Evolutionary conservation across 495 filamentous ascomycete species (phyloP).

Genomic region (Letharia columbiana): DNA sequence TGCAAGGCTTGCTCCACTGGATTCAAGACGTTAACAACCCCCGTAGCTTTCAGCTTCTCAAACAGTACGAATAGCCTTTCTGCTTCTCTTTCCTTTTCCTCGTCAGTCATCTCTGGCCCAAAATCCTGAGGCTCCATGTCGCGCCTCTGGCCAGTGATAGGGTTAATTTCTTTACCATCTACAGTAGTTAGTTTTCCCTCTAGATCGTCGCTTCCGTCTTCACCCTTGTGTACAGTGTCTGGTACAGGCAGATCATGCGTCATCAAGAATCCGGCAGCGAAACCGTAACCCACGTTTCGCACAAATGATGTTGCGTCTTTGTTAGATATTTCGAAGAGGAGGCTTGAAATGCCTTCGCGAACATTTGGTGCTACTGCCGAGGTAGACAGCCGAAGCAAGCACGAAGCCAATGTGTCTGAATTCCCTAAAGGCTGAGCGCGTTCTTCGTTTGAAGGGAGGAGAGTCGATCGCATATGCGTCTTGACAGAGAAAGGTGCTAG

Average conservation of each 20-base stretch:
- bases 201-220: slow-evolving; percentile 12
- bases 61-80: slow-evolving; percentile 92
- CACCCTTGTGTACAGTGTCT: slow-evolving; percentile 41
- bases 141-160: slow-evolving; percentile 79
- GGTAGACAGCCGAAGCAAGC: slow-evolving; percentile 71
- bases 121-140: slow-evolving; percentile 52
- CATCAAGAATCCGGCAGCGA: slow-evolving; percentile 80
- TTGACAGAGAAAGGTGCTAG: slow-evolving; percentile 57
- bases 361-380: slow-evolving; percentile 59
- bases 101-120: slow-evolving; percentile 68
- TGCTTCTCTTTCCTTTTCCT: slow-evolving; percentile 88
- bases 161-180: slow-evolving; percentile 54
- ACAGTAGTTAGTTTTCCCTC: slow-evolving; percentile 22
- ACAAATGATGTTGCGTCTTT: slow-evolving; percentile 65
- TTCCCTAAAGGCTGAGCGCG: slow-evolving; percentile 71
- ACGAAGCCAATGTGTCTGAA: slow-evolving; percentile 63
- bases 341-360: slow-evolving; percentile 62
- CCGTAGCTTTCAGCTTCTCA: slow-evolving; percentile 80
- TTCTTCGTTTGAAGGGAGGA: slow-evolving; percentile 75
- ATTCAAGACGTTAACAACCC: slow-evolving; percentile 76
- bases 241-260: slow-evolving; percentile 72
- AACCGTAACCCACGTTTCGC: slow-evolving; percentile 82
- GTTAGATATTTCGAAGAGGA: slow-evolving; percentile 81
- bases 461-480: slow-evolving; percentile 51
- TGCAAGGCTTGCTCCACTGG: slow-evolving; percentile 68